Conservation (phyloP, 108 stramenopile species). For the Pseudonitzschia pungens region DNA sequence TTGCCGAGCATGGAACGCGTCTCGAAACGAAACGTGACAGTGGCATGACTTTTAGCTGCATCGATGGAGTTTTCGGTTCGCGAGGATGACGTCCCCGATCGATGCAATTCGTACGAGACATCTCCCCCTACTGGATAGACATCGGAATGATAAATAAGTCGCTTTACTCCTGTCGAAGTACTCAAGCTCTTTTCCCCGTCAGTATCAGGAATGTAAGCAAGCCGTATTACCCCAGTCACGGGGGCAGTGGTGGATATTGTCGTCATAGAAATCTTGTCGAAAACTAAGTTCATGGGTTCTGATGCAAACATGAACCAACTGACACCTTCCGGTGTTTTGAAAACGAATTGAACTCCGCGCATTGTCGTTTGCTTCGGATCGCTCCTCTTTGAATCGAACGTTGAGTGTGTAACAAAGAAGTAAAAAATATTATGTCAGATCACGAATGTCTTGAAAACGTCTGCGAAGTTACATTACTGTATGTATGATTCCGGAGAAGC, state of each 20-base stretch:
- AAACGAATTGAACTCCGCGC: constrained; percentile 79
- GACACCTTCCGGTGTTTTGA: constrained; percentile 61
- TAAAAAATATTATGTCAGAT: not conserved
- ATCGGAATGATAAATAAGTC: constrained; percentile 76
- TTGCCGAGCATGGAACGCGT: constrained; percentile 46
- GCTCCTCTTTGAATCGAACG: not conserved
- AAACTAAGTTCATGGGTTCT: constrained; percentile 63
- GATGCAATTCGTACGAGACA: constrained; percentile 67
- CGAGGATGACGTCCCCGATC: constrained; percentile 18
- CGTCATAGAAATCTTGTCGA: constrained; percentile 43
- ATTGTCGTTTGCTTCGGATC: constrained; percentile 25
- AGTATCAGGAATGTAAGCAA: constrained; percentile 66
- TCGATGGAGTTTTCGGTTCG: not conserved
- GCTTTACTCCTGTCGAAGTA: constrained; percentile 65
- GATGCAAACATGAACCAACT: constrained; percentile 82
- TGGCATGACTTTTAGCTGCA: constrained; percentile 41
- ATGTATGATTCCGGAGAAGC: not conserved
- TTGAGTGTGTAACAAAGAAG: not conserved
- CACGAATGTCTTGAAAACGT: too few species aligned
- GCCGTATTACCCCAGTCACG: constrained; percentile 66
- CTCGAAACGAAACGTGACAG: constrained; percentile 60
- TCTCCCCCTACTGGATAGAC: constrained; percentile 68
- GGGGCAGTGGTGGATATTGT: constrained; percentile 40
- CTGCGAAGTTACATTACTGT: not conserved
- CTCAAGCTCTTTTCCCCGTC: constrained; percentile 25